Evolutionary conservation across 305 asterid genomes (phyloP).

Genomic region (Andrographis paniculata): DNA sequence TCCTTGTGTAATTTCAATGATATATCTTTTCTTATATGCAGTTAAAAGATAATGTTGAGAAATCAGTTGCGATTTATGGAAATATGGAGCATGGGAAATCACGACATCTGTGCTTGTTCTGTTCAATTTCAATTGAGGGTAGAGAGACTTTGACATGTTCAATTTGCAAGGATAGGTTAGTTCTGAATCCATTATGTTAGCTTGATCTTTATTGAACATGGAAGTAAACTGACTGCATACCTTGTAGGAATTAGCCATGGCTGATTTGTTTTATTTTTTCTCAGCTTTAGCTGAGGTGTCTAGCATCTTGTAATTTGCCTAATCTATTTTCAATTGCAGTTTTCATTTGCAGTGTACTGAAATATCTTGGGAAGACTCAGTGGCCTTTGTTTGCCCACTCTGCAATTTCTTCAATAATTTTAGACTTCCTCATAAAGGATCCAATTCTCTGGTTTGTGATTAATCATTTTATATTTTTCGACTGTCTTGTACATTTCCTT

Average conservation of each 20-base stretch:
- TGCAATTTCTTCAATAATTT: slow-evolving; percentile 48
- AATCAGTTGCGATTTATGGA: slow-evolving; percentile 46
- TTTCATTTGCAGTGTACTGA: slow-evolving; percentile 57
- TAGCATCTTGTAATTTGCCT: slow-evolving; percentile 11
- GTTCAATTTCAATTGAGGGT: slow-evolving; percentile 33
- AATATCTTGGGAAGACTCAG: slow-evolving; percentile 28
- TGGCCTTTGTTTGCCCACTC: slow-evolving; percentile 41
- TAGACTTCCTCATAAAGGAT: slow-evolving; percentile 42
- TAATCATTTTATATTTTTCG: slow-evolving; percentile 13
- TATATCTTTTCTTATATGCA: slow-evolving; percentile 27
- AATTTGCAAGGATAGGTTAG: slow-evolving; percentile 65
- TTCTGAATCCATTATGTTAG: slow-evolving; percentile 11
- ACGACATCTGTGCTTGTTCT: slow-evolving; percentile 35
- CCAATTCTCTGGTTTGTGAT: slow-evolving; percentile 51
- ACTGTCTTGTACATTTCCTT: slow-evolving; percentile 8
- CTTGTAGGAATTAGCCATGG: slow-evolving; percentile 10
- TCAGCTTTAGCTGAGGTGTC: background rate
- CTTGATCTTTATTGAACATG: slow-evolving; percentile 13
- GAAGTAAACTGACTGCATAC: slow-evolving; percentile 16
- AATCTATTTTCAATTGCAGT: slow-evolving; percentile 34
- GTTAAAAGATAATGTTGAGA: slow-evolving; percentile 45
- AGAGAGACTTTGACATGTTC: slow-evolving; percentile 50
- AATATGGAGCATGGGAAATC: slow-evolving; percentile 22
- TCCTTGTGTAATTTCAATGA: slow-evolving; percentile 15
- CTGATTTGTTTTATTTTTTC: slow-evolving; percentile 9